Evolutionary conservation across 2,329 filamentous ascomycete species (phyloP).

Genomic region (Dactylonectria macrodidyma): DNA sequence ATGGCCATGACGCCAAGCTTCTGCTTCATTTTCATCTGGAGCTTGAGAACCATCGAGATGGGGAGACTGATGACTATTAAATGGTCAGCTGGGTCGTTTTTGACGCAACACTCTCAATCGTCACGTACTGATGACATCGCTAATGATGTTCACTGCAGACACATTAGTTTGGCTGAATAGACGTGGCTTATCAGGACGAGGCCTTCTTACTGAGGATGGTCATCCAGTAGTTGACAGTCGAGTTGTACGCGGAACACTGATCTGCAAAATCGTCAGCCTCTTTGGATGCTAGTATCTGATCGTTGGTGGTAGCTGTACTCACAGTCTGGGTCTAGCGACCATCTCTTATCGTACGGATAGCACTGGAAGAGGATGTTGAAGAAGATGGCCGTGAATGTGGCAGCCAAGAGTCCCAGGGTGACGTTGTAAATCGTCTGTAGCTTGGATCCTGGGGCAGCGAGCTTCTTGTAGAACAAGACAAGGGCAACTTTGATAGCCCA

Average conservation of each 20-base stretch:
- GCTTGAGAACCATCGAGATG: constrained; percentile 53
- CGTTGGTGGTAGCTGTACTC: background rate
- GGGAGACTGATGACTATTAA: constrained; percentile 50
- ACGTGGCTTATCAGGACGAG: rapidly evolving
- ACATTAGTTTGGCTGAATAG: background rate
- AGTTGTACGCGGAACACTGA: constrained; percentile 37
- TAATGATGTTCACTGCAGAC: constrained; percentile 38
- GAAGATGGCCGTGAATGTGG: constrained; percentile 53
- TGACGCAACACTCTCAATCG: rapidly evolving
- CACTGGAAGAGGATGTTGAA: constrained; percentile 58
- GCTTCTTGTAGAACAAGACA: constrained; percentile 58
- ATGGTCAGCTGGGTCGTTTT: constrained; percentile 15
- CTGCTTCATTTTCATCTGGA: constrained; percentile 52
- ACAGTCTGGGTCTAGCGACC: constrained; percentile 49
- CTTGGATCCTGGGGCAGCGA: constrained; percentile 53
- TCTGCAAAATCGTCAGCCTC: constrained; percentile 28
- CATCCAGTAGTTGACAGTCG: constrained; percentile 43
- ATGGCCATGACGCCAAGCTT: constrained; percentile 52
- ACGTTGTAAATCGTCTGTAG: constrained; percentile 56
- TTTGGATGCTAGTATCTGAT: background rate
- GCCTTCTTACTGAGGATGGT: constrained; percentile 37
- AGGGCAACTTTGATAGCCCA: constrained; percentile 59
- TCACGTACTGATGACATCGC: constrained; percentile 41
- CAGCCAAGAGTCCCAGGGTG: constrained; percentile 49
- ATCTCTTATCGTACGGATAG: constrained; percentile 52